Percentiles rank a stretch among this genome's conserved stretches.
phyloP scores from a whole-genome alignment of 257 asterid genomes.

The Eustoma russellianum region DNA sequence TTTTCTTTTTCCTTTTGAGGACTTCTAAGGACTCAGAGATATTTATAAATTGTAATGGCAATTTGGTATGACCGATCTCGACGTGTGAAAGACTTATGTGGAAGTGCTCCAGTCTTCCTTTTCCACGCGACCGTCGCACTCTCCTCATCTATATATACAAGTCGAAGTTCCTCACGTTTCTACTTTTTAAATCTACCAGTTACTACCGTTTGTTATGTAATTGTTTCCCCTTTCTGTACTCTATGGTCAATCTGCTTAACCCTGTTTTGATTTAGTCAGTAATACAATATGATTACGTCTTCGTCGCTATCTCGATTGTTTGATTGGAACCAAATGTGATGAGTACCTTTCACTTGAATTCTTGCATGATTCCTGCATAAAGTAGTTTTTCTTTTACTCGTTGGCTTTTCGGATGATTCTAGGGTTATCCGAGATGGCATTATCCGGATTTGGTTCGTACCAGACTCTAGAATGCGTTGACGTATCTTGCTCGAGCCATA shows the following conservation, averaged over 20 bases:
- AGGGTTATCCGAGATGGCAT: conserved; percentile 35
- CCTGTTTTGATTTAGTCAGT: too few relatives aligned
- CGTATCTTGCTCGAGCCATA: conserved; percentile 17
- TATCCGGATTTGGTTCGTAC: conserved; percentile 41
- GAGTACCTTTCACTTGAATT: too few relatives aligned
- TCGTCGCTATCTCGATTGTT: too few relatives aligned
- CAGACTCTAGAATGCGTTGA: conserved; percentile 43
- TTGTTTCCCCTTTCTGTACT: too few relatives aligned
- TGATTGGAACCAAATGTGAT: too few relatives aligned
- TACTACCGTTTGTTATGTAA: not conserved
- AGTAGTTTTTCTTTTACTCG: too few relatives aligned
- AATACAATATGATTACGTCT: too few relatives aligned
- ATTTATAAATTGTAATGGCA: conserved; percentile 3
- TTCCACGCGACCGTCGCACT: conserved; percentile 70
- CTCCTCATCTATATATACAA: conserved; percentile 15
- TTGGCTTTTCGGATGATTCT: not conserved
- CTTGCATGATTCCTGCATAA: too few relatives aligned
- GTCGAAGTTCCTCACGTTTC: not conserved
- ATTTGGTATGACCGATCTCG: conserved; percentile 25
- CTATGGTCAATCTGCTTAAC: too few relatives aligned
- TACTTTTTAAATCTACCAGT: conserved; percentile 4
- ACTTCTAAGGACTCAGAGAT: conserved; percentile 18
- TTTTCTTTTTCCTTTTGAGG: not conserved
- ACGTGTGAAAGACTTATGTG: conserved; percentile 50
- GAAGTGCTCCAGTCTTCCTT: conserved; percentile 32